Conservation (phyloP, 2,329 filamentous ascomycete genomes). For the Fusarium agapanthi region DNA sequence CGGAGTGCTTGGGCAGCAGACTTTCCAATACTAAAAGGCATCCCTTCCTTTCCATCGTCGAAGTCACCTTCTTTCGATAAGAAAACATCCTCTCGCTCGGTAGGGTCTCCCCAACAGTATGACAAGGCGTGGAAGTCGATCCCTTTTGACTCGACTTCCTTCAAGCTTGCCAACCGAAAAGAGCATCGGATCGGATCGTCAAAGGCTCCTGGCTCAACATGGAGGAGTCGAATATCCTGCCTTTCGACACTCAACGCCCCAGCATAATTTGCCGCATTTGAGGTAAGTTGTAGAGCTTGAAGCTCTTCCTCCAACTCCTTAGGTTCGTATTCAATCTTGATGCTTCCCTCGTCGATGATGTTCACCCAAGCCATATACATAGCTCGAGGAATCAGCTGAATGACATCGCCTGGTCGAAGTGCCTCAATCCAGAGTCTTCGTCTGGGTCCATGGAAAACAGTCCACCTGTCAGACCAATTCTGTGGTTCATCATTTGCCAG, state of each 20-base stretch:
- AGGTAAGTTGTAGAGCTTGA: neutral
- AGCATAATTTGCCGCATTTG: neutral
- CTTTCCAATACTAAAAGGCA: conserved; percentile 13
- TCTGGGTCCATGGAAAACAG: neutral
- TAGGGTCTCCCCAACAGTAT: conserved; percentile 27
- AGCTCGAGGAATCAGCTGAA: conserved; percentile 28
- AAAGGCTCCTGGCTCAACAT: conserved; percentile 10
- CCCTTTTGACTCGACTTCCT: neutral
- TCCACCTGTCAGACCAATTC: neutral
- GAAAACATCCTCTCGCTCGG: neutral
- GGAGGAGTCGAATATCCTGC: conserved; percentile 16
- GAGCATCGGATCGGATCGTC: conserved; percentile 7
- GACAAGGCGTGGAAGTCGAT: conserved; percentile 21
- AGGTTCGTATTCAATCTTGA: conserved; percentile 25
- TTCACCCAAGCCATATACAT: conserved; percentile 33
- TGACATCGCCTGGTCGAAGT: conserved; percentile 8
- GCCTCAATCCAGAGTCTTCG: conserved; percentile 21
- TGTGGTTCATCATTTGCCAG: conserved; percentile 4
- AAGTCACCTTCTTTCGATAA: neutral
- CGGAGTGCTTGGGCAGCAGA: conserved; percentile 15
- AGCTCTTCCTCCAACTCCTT: neutral
- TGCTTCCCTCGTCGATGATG: conserved; percentile 13
- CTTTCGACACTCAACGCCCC: neutral
- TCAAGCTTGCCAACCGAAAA: conserved; percentile 3
- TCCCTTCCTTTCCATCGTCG: fast-evolving